Conservation (phyloP, 169 alveolate genomes). For the Fabrea salina region DNA sequence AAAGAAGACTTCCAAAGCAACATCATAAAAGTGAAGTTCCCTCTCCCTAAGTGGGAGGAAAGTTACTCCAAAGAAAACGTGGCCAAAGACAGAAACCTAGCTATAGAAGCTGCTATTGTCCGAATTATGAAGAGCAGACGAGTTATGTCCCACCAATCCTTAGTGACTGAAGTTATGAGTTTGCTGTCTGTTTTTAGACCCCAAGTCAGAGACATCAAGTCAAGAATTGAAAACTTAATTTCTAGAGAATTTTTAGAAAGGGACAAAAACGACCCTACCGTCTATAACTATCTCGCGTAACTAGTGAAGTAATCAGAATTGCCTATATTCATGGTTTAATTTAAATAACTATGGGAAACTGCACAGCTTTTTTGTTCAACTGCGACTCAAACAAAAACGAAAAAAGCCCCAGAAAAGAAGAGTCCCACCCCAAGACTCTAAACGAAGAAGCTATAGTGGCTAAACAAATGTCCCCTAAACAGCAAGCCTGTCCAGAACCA, state of each 20-base stretch:
- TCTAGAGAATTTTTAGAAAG: conserved; percentile 54
- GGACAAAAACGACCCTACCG: conserved; percentile 38
- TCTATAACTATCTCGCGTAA: conserved; percentile 46
- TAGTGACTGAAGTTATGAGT: conserved; percentile 50
- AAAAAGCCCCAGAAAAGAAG: not conserved
- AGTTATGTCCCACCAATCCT: conserved; percentile 35
- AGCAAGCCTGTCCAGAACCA: not conserved
- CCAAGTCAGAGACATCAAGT: conserved; percentile 30
- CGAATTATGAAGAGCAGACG: conserved; percentile 88
- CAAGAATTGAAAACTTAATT: conserved; percentile 50
- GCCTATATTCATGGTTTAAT: too few relatives aligned
- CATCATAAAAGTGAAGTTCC: conserved; percentile 33
- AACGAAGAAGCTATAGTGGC: not conserved
- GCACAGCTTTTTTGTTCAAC: not conserved
- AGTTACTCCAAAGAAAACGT: conserved; percentile 43
- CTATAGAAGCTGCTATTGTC: conserved; percentile 91
- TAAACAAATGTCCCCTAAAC: not conserved
- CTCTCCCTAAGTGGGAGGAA: conserved; percentile 54
- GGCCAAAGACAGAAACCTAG: conserved; percentile 85
- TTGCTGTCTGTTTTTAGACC: conserved; percentile 47
- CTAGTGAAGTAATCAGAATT: not conserved
- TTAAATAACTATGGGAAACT: conserved; percentile 20
- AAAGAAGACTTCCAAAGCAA: conserved; percentile 29
- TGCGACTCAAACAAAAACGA: not conserved
- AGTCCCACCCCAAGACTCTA: too few relatives aligned